Conservation (phyloP, 306 rosid species). For the Quercus alba region DNA sequence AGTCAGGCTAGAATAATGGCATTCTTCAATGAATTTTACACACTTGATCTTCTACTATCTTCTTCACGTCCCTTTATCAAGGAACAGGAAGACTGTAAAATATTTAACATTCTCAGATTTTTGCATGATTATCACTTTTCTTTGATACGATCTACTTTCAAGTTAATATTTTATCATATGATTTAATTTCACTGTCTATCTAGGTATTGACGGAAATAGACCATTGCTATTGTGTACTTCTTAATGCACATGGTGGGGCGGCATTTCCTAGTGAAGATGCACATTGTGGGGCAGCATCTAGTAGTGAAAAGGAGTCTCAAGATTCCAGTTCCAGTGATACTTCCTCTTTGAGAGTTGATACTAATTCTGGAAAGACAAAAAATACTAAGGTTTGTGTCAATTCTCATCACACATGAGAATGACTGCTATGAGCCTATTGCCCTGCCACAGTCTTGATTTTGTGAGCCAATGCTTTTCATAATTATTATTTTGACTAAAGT, state of each 20-base stretch:
- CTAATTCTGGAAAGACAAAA: slow-evolving; percentile 35
- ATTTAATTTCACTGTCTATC: slow-evolving; percentile 22
- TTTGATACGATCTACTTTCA: neutral
- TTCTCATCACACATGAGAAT: slow-evolving; percentile 14
- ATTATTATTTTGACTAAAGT: too few relatives aligned
- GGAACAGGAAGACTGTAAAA: slow-evolving; percentile 3
- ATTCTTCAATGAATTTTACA: neutral
- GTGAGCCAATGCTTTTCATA: neutral
- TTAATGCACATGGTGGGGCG: slow-evolving; percentile 94
- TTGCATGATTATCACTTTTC: too few relatives aligned
- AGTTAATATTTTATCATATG: slow-evolving; percentile 8
- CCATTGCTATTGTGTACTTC: slow-evolving; percentile 96
- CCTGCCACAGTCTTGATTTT: neutral
- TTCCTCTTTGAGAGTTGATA: slow-evolving; percentile 30
- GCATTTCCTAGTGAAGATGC: slow-evolving; percentile 86
- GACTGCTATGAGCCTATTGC: slow-evolving; percentile 6
- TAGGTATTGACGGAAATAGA: slow-evolving; percentile 94
- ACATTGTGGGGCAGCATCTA: slow-evolving; percentile 90
- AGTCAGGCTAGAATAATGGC: neutral
- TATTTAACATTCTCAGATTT: slow-evolving; percentile 4
- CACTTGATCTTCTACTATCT: neutral
- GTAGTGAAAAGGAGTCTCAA: slow-evolving; percentile 39
- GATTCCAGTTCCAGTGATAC: slow-evolving; percentile 49
- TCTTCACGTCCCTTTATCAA: slow-evolving; percentile 22
- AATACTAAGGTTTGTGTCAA: slow-evolving; percentile 63